phyloP scores from a whole-genome alignment of 345 rosid species.

The Brassica napus region DNA sequence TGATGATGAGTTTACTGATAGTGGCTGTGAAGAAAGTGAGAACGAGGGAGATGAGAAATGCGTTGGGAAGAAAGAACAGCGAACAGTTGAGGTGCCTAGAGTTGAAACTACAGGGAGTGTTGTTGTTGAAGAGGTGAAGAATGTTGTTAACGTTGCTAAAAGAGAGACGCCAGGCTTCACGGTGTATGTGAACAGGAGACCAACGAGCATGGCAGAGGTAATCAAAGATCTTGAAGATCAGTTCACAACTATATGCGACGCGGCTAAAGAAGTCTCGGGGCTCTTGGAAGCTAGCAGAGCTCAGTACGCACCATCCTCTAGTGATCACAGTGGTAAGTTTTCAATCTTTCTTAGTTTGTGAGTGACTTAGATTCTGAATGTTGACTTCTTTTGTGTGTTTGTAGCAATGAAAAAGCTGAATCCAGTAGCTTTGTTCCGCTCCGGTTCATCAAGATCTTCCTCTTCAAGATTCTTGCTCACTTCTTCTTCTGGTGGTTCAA shows the following conservation, averaged over 20 bases:
- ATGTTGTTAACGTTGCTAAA: conserved; percentile 42
- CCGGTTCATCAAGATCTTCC: conserved; percentile 86
- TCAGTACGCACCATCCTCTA: conserved; percentile 54
- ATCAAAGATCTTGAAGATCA: conserved; percentile 88
- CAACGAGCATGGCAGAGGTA: conserved; percentile 94
- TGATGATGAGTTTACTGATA: conserved; percentile 45
- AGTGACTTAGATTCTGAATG: not conserved
- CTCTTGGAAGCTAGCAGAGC: conserved; percentile 79
- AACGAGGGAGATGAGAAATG: conserved; percentile 42
- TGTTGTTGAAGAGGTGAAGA: conserved; percentile 54
- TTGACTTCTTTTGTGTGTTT: conserved; percentile 25
- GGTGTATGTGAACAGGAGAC: conserved; percentile 84
- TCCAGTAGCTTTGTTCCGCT: conserved; percentile 86
- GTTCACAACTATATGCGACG: conserved; percentile 58
- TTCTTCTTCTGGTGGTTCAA: conserved; percentile 57
- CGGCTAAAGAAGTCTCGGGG: conserved; percentile 77
- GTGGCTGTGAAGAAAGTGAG: conserved; percentile 47
- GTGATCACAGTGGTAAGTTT: conserved; percentile 71
- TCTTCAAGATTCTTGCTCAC: conserved; percentile 73
- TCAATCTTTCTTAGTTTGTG: not conserved
- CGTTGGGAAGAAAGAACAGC: conserved; percentile 46
- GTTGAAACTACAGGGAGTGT: conserved; percentile 53
- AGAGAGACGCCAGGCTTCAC: conserved; percentile 80
- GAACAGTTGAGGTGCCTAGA: conserved; percentile 49
- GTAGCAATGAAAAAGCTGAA: conserved; percentile 87